Conservation (phyloP, 2,329 filamentous ascomycete genomes). For the Diplodia seriata region DNA sequence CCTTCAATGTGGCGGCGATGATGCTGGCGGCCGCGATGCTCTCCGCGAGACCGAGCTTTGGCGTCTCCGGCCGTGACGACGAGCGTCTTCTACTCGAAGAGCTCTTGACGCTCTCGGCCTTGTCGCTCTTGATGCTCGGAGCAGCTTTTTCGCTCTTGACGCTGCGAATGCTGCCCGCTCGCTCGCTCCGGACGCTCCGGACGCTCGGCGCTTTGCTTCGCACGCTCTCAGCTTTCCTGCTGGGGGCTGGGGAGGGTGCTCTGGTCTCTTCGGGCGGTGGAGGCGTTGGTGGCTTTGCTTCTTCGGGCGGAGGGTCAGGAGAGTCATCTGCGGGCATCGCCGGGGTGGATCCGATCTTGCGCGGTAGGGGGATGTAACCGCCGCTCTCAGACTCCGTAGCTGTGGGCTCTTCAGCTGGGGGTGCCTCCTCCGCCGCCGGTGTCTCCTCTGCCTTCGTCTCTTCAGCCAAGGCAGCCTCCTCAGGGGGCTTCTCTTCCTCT, state of each 20-base stretch:
- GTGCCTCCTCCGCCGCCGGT: not conserved
- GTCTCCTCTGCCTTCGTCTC: conserved; percentile 13
- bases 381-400: not conserved
- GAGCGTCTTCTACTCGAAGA: conserved; percentile 8
- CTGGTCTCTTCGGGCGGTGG: conserved; percentile 8
- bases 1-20: not conserved
- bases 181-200: conserved; percentile 10
- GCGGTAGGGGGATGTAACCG: conserved; percentile 23
- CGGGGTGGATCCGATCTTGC: conserved; percentile 18
- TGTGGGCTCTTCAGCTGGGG: conserved; percentile 4
- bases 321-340: not conserved
- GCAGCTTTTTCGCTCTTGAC: conserved; percentile 17
- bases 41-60: not conserved
- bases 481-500: conserved; percentile 17
- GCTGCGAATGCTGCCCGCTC: conserved; percentile 11
- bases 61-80: conserved; percentile 15
- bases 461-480: not conserved
- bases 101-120: not conserved
- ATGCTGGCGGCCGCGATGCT: conserved; percentile 11
- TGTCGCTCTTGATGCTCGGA: too few relatives aligned
- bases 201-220: conserved; percentile 20
- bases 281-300: not conserved
- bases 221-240: conserved; percentile 26
- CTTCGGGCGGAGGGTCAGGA: not conserved
- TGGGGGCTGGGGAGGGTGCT: conserved; percentile 19